Evolutionary conservation across 192 early-diverging fungal species (phyloP).

Genomic region (Backusella tuberculispora): DNA sequence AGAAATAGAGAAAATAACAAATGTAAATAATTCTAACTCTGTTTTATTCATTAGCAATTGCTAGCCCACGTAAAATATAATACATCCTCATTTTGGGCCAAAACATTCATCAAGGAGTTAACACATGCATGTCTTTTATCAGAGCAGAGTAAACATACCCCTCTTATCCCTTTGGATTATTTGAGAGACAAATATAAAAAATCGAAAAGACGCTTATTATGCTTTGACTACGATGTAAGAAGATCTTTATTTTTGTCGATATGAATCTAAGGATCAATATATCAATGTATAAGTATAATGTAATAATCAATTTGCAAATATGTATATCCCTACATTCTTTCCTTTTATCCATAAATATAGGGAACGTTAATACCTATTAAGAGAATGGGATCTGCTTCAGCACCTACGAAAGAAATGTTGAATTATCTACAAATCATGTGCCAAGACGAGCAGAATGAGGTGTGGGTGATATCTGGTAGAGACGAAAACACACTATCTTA

Average conservation of each 20-base stretch:
- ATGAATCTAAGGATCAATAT: not conserved
- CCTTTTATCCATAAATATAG: slow-evolving; percentile 39
- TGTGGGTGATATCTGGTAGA: slow-evolving; percentile 93
- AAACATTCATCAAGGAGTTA: slow-evolving; percentile 81
- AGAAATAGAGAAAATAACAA: not conserved
- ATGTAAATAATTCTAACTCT: not conserved
- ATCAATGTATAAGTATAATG: too few species aligned
- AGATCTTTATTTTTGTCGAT: not conserved
- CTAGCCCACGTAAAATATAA: slow-evolving; percentile 80
- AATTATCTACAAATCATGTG: slow-evolving; percentile 67
- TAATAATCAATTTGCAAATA: too few species aligned
- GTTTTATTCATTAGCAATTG: slow-evolving; percentile 45
- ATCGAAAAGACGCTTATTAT: slow-evolving; percentile 78
- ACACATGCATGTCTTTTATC: slow-evolving; percentile 58
- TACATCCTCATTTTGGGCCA: slow-evolving; percentile 90
- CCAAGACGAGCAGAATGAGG: slow-evolving; percentile 77
- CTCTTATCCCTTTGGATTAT: slow-evolving; percentile 43
- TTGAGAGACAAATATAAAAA: slow-evolving; percentile 67
- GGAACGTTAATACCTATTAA: slow-evolving; percentile 96
- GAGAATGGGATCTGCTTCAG: slow-evolving; percentile 81
- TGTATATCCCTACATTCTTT: slow-evolving; percentile 6
- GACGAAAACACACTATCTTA: slow-evolving; percentile 83
- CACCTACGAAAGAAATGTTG: slow-evolving; percentile 87
- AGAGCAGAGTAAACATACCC: slow-evolving; percentile 48
- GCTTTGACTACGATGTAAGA: slow-evolving; percentile 94